Base-by-base conservation (phyloP, 176 grass and related monocot genomes). In the Ensete ventricosum region DNA sequence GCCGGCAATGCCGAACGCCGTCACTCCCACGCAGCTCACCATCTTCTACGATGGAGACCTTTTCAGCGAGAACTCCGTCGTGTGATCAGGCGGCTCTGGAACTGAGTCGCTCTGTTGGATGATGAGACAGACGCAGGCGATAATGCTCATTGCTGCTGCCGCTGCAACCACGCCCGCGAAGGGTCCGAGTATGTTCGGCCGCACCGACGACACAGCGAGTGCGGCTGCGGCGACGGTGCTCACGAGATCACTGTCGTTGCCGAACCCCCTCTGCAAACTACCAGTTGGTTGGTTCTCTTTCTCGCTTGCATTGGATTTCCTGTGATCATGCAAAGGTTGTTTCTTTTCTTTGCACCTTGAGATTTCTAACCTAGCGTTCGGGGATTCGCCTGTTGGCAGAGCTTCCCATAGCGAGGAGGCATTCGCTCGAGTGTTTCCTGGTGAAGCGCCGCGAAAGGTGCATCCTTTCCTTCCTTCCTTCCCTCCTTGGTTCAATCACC, bases 1-100 rank as follows among this genome's bases (percentile, higher is more conserved):
- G 26, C 23, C 72, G 24, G 8, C 29, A n/a, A 70, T 64, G 62
- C 22, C 16, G 67, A 74, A 57, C 72, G 7, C 54, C 7, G 0
- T 8, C 16, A 24, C 25, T 14, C 21, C 13, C 6, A 14, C 22
- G 10, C 72, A 74, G 72, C 72, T 74, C 23, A 74, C 72, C 72
- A 74, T 74, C 24, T 59, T 74, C 25, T 74, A 74, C 72, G 9
- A 59, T 25, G 72, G 72, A 14, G 24, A n/a, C n/a, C n/a, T n/a
- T n/a, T n/a, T n/a, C n/a, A n/a, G n/a, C n/a, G n/a, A n/a, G n/a
- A n/a, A n/a, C n/a, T n/a, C n/a, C n/a, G n/a, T n/a, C 58, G 1
- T 17, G 48, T 2, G 17, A 20, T 5, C 16, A 0, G 1, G 9
- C 11, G 24, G 11, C 52, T 11, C 25, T 11, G 1, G 22, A 22